These are phyloP conservation scores for Colletotrichum sp. DNA, from an alignment of 2,329 filamentous ascomycete genomes.

Conservation along the genomic window DNA sequence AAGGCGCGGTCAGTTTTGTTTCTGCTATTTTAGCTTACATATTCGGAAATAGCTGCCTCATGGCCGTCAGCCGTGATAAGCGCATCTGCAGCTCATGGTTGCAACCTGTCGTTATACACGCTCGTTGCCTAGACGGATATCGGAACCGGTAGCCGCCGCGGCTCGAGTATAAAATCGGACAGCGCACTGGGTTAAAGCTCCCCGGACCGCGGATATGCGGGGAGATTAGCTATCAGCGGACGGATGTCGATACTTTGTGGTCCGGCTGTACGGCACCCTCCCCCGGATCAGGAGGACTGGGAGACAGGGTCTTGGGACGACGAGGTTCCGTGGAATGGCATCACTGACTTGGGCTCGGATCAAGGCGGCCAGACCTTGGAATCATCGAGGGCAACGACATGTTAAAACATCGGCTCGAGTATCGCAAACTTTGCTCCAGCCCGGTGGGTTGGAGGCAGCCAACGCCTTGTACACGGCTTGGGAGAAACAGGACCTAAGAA, in stretches of 20 bases:
- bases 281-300: not conserved
- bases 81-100: not conserved
- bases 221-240: not conserved
- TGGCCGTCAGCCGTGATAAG: not conserved
- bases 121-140: not conserved
- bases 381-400: not conserved
- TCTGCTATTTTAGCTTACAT: not conserved
- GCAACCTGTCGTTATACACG: not conserved
- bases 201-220: not conserved
- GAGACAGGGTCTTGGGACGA: not conserved
- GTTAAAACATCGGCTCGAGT: not conserved
- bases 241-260: not conserved
- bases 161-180: not conserved
- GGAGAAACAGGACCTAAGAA: not conserved
- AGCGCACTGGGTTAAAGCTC: not conserved
- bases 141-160: not conserved
- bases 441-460: not conserved
- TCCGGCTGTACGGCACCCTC: not conserved
- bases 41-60: not conserved
- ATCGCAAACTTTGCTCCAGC: not conserved
- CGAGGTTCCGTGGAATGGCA: not conserved
- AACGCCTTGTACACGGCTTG: not conserved
- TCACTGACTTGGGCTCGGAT: not conserved
- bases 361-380: not conserved
- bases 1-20: not conserved